Evolutionary conservation across 495 filamentous ascomycete species (phyloP).

Genomic region (Xylaria venustula): DNA sequence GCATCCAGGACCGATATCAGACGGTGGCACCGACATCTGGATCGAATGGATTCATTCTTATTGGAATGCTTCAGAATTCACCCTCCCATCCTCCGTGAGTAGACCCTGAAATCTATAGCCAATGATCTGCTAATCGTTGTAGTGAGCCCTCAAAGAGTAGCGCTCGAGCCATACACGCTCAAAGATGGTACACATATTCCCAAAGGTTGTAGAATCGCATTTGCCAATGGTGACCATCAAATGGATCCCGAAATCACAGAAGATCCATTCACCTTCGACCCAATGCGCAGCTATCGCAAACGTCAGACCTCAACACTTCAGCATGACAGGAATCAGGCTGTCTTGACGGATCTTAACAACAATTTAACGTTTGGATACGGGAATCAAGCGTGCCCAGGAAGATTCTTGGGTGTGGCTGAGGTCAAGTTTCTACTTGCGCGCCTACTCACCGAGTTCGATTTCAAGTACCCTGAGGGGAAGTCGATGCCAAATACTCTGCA

Average conservation of each 20-base stretch:
- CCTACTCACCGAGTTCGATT: not conserved
- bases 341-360: not conserved
- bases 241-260: not conserved
- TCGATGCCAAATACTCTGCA: not conserved
- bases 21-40: not conserved
- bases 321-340: not conserved
- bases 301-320: not conserved
- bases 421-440: not conserved
- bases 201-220: not conserved
- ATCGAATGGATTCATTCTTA: constrained; percentile 5
- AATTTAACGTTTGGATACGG: not conserved
- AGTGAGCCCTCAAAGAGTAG: constrained; percentile 8
- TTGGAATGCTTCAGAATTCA: constrained; percentile 2
- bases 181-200: not conserved
- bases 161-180: not conserved
- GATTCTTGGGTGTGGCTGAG: not conserved
- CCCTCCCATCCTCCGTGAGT: constrained; percentile 1
- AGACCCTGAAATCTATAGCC: not conserved
- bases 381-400: not conserved
- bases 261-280: not conserved
- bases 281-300: not conserved
- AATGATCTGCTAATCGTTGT: not conserved
- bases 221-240: not conserved
- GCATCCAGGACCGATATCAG: not conserved
- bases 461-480: not conserved